Conservation (phyloP, 2,329 filamentous ascomycete species). For the Grosmannia penicillata region DNA sequence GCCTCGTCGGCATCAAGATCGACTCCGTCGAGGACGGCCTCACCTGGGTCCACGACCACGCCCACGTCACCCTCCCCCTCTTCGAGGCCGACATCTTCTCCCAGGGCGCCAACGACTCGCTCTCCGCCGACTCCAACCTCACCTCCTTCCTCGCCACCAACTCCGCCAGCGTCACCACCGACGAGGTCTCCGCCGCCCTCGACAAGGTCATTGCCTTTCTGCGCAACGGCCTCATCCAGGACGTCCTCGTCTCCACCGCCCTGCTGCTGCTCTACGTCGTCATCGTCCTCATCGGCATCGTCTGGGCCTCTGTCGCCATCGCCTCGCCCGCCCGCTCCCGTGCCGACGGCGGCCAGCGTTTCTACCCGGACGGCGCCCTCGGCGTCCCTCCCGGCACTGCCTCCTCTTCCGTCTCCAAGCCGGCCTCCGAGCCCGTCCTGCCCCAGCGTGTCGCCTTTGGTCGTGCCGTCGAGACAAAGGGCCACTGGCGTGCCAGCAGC, state of each 20-base stretch:
- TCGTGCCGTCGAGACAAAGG: constrained; percentile 12
- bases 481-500: constrained; percentile 20
- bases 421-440: background rate
- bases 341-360: constrained; percentile 39
- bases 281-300: constrained; percentile 59
- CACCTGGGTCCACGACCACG: constrained; percentile 86
- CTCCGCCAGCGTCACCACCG: constrained; percentile 53
- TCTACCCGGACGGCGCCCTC: constrained; percentile 4
- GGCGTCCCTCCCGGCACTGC: background rate
- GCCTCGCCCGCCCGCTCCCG: constrained; percentile 42
- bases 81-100: constrained; percentile 75
- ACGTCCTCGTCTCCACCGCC: constrained; percentile 64
- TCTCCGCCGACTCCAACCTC: constrained; percentile 42
- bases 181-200: constrained; percentile 70
- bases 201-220: constrained; percentile 54
- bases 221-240: constrained; percentile 51
- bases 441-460: constrained; percentile 8
- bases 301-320: constrained; percentile 50
- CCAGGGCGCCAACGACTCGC: constrained; percentile 50
- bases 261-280: constrained; percentile 67
- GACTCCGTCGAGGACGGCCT: constrained; percentile 71
- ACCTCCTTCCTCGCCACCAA: constrained; percentile 66
- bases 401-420: constrained; percentile 1
- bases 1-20: constrained; percentile 79
- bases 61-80: constrained; percentile 65